Evolutionary conservation across 306 rosid species (phyloP), one percentile per base, ranked within the genome.

Genomic region (Lotus japonicus): DNA sequence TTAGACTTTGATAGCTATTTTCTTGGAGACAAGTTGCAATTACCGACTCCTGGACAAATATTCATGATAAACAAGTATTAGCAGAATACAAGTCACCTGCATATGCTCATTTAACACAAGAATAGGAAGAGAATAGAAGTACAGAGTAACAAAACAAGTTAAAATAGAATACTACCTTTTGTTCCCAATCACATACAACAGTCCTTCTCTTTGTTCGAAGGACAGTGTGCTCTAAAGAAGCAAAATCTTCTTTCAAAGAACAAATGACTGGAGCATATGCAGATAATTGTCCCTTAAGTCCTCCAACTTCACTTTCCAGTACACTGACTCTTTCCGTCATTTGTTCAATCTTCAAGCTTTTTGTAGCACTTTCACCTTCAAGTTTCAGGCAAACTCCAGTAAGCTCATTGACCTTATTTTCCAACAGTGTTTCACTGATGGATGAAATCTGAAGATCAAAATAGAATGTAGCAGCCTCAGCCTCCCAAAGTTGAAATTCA

Each of bases 401-500:
- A 71, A 95, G 96, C 71, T 95, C 99, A 31, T 81, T 83, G 16
- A 95, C 90, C 82, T 85, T 87, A 28, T 81, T 81, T 86, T 95
- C 97, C 70, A 88, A 87, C 65, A 95, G 83, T 5, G 87, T 89
- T 76, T 95, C 99, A 66, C 82, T 92, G 8, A 87, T 77, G 38
- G 95, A 81, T 4, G 99, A 91, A 44, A 78, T 80, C 72, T 91
- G 99, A 71, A 91, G 88, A 87, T 90, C 95, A 45, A 91, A 95
- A 71, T 87, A 95, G 79, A 95, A 91, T 6, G 97, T 64, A 44
- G 89, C 81, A 52, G 99, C 97, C 79, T 95, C 99, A 18, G 89
- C 89, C 64, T 95, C 99, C 97, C 96, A 95, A 54, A 95, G 87
- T 78, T 89, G 82, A 62, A 87, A 88, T 70, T 87, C 91, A 9